phyloP scores from a whole-genome alignment of 371 early-diverging fungal species.

The Mucor ambiguus region DNA sequence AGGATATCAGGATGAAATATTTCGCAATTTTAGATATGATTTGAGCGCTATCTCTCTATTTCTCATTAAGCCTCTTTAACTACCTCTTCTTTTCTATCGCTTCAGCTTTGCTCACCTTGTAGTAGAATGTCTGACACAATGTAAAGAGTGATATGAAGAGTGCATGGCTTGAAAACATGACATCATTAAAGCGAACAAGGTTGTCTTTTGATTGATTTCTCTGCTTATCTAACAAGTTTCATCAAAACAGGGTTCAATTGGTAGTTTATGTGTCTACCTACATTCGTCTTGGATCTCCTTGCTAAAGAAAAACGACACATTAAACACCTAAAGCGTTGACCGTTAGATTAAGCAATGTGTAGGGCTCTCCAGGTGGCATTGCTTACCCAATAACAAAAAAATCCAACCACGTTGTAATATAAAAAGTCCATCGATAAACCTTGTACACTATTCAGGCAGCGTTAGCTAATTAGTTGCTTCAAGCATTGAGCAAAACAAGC shows the following conservation, averaged over 20 bases:
- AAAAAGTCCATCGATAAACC: slow-evolving; percentile 93
- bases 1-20: slow-evolving; percentile 39
- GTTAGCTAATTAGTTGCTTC: background rate
- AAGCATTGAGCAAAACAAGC: background rate
- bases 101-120: slow-evolving; percentile 56
- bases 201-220: slow-evolving; percentile 72
- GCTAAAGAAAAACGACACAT: slow-evolving; percentile 72
- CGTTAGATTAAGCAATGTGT: background rate
- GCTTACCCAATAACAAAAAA: slow-evolving; percentile 77
- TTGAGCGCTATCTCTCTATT: slow-evolving; percentile 51
- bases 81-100: background rate
- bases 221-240: slow-evolving; percentile 45
- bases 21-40: slow-evolving; percentile 40
- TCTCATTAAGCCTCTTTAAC: background rate
- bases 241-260: background rate
- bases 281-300: slow-evolving; percentile 73
- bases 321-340: slow-evolving; percentile 59
- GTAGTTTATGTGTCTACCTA: slow-evolving; percentile 13
- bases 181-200: slow-evolving; percentile 86
- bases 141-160: slow-evolving; percentile 69
- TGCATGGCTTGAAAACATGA: slow-evolving; percentile 88
- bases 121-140: slow-evolving; percentile 72
- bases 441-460: slow-evolving; percentile 58
- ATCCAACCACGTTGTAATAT: slow-evolving; percentile 84
- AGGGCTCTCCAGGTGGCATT: background rate